Conservation (phyloP, 768 basidiomycete genomes). For the Suillus discolor region DNA sequence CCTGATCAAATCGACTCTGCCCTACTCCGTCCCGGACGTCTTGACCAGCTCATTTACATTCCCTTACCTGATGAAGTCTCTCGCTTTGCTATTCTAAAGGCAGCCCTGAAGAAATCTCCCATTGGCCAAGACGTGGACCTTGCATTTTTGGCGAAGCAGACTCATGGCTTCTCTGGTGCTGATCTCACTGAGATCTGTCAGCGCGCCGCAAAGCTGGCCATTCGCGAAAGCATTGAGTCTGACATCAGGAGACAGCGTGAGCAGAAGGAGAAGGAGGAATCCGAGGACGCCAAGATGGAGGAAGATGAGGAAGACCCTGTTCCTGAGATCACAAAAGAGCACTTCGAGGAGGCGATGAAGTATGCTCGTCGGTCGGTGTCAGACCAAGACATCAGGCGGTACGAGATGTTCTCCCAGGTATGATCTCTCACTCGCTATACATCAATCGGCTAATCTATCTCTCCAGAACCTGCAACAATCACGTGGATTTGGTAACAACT, state of each 20-base stretch:
- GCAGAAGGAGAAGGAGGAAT: constrained; percentile 79
- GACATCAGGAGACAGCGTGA: constrained; percentile 84
- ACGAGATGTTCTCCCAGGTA: constrained; percentile 97
- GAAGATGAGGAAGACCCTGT: constrained; percentile 84
- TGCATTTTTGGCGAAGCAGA: constrained; percentile 83
- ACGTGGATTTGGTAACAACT: constrained; percentile 90
- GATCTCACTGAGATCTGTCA: constrained; percentile 99
- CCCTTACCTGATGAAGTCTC: constrained; percentile 95
- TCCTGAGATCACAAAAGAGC: constrained; percentile 83
- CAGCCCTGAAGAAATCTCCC: constrained; percentile 90
- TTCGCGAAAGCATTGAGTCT: constrained; percentile 91
- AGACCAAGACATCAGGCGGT: constrained; percentile 94
- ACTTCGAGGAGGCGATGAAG: constrained; percentile 99
- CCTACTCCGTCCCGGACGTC: constrained; percentile 93
- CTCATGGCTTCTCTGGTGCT: constrained; percentile 98
- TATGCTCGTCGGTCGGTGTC: constrained; percentile 96
- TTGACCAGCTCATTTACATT: constrained; percentile 99
- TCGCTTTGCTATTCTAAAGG: constrained; percentile 88
- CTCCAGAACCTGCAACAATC: constrained; percentile 87
- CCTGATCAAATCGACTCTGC: constrained; percentile 96
- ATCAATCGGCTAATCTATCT: constrained; percentile 12
- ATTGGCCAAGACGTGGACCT: constrained; percentile 83
- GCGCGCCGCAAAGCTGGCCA: constrained; percentile 95
- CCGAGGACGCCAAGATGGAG: constrained; percentile 71
- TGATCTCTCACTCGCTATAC: constrained; percentile 20